Evolutionary conservation across 257 asterid species (phyloP).

Genomic region (Buddleja alternifolia): DNA sequence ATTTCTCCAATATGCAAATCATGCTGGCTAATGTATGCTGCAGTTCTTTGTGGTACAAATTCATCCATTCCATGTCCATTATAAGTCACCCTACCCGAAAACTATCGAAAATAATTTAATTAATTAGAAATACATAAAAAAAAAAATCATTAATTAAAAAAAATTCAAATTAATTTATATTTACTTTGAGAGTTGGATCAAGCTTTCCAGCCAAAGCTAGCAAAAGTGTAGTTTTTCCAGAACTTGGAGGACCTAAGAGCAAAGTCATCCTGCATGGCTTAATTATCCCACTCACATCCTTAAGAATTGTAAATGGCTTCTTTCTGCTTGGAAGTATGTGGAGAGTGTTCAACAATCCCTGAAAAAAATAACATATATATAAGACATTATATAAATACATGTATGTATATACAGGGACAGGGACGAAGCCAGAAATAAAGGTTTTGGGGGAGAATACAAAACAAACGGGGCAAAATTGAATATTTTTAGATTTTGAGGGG

Average conservation of each 20-base stretch:
- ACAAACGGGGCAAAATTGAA: too few species aligned
- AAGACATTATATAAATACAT: too few species aligned
- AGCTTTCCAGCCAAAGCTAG: slow-evolving; percentile 75
- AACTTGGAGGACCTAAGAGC: slow-evolving; percentile 76
- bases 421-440: too few species aligned
- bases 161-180: background rate
- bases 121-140: background rate
- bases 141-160: background rate
- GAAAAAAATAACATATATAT: background rate
- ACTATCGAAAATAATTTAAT: slow-evolving; percentile 30
- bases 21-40: slow-evolving; percentile 71
- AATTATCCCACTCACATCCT: slow-evolving; percentile 63
- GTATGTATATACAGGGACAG: too few species aligned
- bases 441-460: too few species aligned
- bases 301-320: slow-evolving; percentile 51
- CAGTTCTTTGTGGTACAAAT: slow-evolving; percentile 63
- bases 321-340: slow-evolving; percentile 53
- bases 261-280: slow-evolving; percentile 75
- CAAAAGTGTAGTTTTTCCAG: slow-evolving; percentile 74
- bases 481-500: too few species aligned
- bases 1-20: slow-evolving; percentile 73
- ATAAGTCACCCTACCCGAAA: slow-evolving; percentile 58
- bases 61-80: slow-evolving; percentile 69
- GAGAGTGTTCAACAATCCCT: slow-evolving; percentile 34
- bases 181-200: slow-evolving; percentile 55